phyloP scores from a whole-genome alignment of 768 basidiomycete genomes.

The Suillus sp. region DNA sequence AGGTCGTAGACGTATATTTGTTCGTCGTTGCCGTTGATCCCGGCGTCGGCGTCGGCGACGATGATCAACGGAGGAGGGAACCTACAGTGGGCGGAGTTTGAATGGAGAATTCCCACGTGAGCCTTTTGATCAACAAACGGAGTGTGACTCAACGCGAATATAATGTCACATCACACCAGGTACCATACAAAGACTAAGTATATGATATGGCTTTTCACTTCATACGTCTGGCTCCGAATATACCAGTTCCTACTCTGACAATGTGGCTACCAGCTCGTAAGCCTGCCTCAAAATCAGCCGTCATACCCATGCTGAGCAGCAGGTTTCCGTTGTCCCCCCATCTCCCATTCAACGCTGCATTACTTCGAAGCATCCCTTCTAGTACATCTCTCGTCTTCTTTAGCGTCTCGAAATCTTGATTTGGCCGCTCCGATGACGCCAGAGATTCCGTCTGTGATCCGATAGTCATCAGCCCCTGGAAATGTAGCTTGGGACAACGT shows the following conservation, averaged over 20 bases:
- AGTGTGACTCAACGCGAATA: slow-evolving; percentile 25
- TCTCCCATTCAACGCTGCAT: slow-evolving; percentile 22
- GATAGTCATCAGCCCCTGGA: slow-evolving; percentile 96
- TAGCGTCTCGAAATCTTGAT: slow-evolving; percentile 76
- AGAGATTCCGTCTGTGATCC: slow-evolving; percentile 80
- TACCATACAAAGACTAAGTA: neutral
- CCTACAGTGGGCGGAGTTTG: slow-evolving; percentile 27
- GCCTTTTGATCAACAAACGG: slow-evolving; percentile 32
- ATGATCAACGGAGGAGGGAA: slow-evolving; percentile 29
- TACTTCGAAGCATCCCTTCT: slow-evolving; percentile 42
- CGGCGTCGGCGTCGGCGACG: slow-evolving; percentile 35
- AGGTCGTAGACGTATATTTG: slow-evolving; percentile 10
- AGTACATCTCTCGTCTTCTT: slow-evolving; percentile 64
- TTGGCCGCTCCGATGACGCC: slow-evolving; percentile 40
- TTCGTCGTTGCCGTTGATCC: slow-evolving; percentile 19
- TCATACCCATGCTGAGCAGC: slow-evolving; percentile 94
- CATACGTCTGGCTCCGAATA: slow-evolving; percentile 75
- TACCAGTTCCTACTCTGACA: slow-evolving; percentile 88
- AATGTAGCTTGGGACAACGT: slow-evolving; percentile 70
- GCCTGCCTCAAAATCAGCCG: slow-evolving; percentile 89
- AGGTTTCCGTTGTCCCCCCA: slow-evolving; percentile 59
- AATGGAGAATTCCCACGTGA: slow-evolving; percentile 29
- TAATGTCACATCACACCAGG: slow-evolving; percentile 29
- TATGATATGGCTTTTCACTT: slow-evolving; percentile 37
- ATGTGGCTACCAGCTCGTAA: slow-evolving; percentile 81